Evolutionary conservation across 257 asterid genomes (phyloP).

Genomic region (Rehmannia glutinosa): DNA sequence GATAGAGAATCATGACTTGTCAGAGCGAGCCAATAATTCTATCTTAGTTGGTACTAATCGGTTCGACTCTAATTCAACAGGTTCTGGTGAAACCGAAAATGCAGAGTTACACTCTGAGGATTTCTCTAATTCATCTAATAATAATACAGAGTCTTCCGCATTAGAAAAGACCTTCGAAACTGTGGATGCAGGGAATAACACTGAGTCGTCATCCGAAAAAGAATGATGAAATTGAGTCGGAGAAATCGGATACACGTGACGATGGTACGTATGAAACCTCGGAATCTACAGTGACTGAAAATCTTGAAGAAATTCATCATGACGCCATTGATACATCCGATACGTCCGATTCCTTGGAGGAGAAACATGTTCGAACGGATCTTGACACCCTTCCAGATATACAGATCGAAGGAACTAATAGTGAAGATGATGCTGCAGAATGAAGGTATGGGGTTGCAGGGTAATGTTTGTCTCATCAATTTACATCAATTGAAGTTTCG

Average conservation of each 20-base stretch:
- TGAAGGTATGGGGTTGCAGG: conserved; percentile 38
- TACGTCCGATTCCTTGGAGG: conserved; percentile 43
- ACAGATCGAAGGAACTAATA: conserved; percentile 55
- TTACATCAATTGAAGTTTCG: conserved; percentile 16
- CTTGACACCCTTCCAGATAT: conserved; percentile 63
- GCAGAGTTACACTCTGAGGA: conserved; percentile 21
- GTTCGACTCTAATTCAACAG: conserved; percentile 23
- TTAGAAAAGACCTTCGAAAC: conserved; percentile 24
- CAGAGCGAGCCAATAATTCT: conserved; percentile 24
- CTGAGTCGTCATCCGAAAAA: conserved; percentile 21
- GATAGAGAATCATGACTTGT: conserved; percentile 13
- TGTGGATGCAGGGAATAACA: conserved; percentile 24
- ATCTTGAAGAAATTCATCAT: conserved; percentile 40
- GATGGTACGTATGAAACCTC: conserved; percentile 33
- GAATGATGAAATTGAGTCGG: conserved; percentile 26
- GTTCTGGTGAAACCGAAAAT: conserved; percentile 24
- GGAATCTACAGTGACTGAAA: conserved; percentile 30
- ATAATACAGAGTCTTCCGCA: conserved; percentile 17
- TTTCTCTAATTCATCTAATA: conserved; percentile 22
- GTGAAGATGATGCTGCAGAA: conserved; percentile 68
- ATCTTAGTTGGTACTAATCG: conserved; percentile 7
- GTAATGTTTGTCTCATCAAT: no score
- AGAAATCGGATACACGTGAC: conserved; percentile 31
- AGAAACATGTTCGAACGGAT: conserved; percentile 49
- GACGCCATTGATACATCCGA: conserved; percentile 62